Base-by-base conservation (phyloP, 352 stramenopile genomes). In the Phytopythium sindhum region DNA sequence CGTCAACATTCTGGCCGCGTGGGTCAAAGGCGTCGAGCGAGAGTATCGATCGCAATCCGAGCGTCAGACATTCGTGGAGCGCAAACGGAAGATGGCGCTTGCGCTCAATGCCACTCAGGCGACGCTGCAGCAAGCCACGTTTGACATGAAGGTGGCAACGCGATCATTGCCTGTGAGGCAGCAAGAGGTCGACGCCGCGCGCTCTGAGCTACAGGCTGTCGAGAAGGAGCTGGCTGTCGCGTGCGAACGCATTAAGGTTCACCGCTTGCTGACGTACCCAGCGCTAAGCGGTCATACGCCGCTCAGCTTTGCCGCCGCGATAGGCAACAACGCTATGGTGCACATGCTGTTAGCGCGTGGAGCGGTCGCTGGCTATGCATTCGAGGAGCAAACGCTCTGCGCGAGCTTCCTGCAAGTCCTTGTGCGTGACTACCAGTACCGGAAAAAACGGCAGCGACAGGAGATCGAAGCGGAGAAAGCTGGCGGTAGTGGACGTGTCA, bases 291-390 rank as follows among this genome's bases (percentile, higher is more conserved):
- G 85, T 2, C 85, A 94, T 62, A 91, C 83, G 8, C 72, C 85
- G 10, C 63, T 94, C 41, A 85, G 74, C 2, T 94, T 91, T 64
- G 83, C 85, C 2, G 73, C 76, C 10, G 79, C 73, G 0, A 64
- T 92, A 10, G 85, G 85, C 0, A 94, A 94, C 57, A 83, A 94
- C 11, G 80, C 81, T 2, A 86, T 91, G 45, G 79, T 90, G 17
- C 77, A 91, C 61, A 79, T 90, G 71, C 60, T 94, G 45, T 57
- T 94, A 2, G 75, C 77, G 0, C 75, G 88, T 37, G 83, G 85
- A 11, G 85, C 80, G 7, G 65, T 59, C n/a, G 73, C 64, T 21
- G 79, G 78, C 0, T 70, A 84, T 29, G 56, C 65, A 0, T 72
- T 74, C 15, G 81, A 89, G 42, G 81, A 92, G 53, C 78, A 80